Evolutionary conservation across 768 basidiomycete species (phyloP), one percentile per base, ranked within the genome.

Genomic region (Tylopilus plumbeoviolaceoides): DNA sequence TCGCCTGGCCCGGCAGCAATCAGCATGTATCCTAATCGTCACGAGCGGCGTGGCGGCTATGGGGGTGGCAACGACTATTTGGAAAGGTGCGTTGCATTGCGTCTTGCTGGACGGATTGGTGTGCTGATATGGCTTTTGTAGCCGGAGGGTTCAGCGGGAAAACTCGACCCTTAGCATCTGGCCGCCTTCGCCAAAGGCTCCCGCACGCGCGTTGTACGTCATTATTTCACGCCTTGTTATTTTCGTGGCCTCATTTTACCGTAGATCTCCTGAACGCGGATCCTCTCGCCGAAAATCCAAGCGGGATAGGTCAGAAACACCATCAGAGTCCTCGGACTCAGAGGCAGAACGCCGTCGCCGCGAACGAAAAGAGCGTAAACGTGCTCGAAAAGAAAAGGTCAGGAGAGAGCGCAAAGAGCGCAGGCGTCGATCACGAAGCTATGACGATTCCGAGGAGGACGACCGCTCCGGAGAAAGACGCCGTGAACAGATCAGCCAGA

Each of bases 101-200:
- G 25, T 51, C 15, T 50, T 7, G 10, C 12, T 30, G 14, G 50
- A 10, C 12, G 17, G 21, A 21, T 35, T 0, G 7, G 28, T 18
- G 28, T 47, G 7, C 45, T 59, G 33, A 51, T 1, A n/a, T 15
- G 17, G 8, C 18, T 1, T 30, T 41, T 52, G 1, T 54, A 93
- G 91, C 60, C 91, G 91, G 30, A 76, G 88, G 50, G 64, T 75
- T 44, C 84, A 91, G 64, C 76, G 91, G 44, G 82, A 82, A 59
- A 73, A 60, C 5, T 79, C 71, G 9, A 75, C 74, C 6, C 66
- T 83, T 2, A 77, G 78, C 59, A 75, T 91, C n/a, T 94, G 91
- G 91, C 91, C 91, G 2, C 69, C 82, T 4, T 93, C 91, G 3
- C 91, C 91, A 0, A 86, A 85, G 57, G 80, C 76, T 10, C 82